Conservation (phyloP, 495 filamentous ascomycete genomes). For the Neurospora cerealis region DNA sequence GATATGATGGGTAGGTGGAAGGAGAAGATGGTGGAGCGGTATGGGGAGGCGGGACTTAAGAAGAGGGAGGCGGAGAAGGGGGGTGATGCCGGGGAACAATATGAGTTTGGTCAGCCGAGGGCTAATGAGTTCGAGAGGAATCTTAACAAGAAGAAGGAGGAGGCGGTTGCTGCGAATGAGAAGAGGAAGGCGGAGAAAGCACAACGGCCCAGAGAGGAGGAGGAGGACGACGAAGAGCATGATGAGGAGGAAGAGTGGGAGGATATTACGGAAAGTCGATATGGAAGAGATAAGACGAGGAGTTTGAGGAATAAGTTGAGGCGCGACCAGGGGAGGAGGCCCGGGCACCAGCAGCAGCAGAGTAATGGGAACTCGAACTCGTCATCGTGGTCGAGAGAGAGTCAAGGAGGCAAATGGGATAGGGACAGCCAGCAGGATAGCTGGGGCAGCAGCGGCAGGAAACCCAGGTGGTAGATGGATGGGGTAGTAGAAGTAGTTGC, state of each 20-base stretch:
- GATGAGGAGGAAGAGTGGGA: background rate
- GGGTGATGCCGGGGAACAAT: background rate
- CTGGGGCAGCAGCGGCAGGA: background rate
- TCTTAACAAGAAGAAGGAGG: background rate
- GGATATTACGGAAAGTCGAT: background rate
- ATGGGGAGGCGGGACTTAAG: background rate
- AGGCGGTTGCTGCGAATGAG: background rate
- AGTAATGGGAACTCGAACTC: background rate
- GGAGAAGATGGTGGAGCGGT: slow-evolving; percentile 3
- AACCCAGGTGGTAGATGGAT: background rate
- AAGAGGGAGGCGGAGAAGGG: background rate
- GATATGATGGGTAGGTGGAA: background rate
- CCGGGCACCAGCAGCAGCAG: background rate
- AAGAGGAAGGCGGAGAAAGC: background rate
- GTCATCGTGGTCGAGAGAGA: background rate
- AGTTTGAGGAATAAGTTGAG: background rate
- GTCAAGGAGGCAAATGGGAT: background rate
- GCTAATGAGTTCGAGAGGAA: background rate
- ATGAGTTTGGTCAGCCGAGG: background rate
- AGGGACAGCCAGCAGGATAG: background rate
- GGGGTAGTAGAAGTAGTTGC: background rate
- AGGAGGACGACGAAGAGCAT: background rate
- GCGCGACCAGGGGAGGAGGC: background rate
- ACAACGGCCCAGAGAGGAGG: background rate
- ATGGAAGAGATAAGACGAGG: background rate